phyloP scores from a whole-genome alignment of 352 stramenopile species.

The Hyaloperonospora arabidopsidis region DNA sequence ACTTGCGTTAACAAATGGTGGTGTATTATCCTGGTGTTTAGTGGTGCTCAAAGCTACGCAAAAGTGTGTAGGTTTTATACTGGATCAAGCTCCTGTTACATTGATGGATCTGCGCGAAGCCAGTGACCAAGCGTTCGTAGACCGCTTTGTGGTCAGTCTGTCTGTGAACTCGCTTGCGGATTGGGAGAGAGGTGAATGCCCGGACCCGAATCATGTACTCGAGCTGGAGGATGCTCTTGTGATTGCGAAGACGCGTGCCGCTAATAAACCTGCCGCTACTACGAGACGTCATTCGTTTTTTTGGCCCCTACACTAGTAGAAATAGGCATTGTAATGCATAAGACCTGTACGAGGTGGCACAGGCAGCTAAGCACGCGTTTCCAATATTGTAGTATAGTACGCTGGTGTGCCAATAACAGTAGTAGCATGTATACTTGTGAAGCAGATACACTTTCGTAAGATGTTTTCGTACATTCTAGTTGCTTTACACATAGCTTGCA shows the following conservation, averaged over 20 bases:
- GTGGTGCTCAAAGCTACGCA: slow-evolving; percentile 70
- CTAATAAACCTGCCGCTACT: slow-evolving; percentile 6
- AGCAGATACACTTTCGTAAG: too few species aligned
- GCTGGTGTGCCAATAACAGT: too few species aligned
- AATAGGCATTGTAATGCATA: not conserved
- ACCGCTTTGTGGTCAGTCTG: slow-evolving; percentile 58
- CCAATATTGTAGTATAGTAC: too few species aligned
- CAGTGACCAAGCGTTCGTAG: slow-evolving; percentile 54
- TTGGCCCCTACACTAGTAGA: slow-evolving; percentile 16
- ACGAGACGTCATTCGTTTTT: slow-evolving; percentile 17
- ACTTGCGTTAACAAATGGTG: slow-evolving; percentile 1
- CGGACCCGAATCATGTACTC: slow-evolving; percentile 51
- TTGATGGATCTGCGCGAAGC: slow-evolving; percentile 48
- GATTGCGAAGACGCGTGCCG: slow-evolving; percentile 20
- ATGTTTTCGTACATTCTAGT: too few species aligned
- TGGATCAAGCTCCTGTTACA: slow-evolving; percentile 43
- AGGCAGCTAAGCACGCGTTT: too few species aligned
- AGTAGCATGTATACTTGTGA: too few species aligned
- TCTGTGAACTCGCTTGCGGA: slow-evolving; percentile 46
- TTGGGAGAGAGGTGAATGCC: slow-evolving; percentile 67
- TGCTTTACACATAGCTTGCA: too few species aligned
- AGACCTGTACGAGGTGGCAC: not conserved
- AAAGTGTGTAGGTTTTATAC: slow-evolving; percentile 48
- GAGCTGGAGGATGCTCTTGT: slow-evolving; percentile 54
- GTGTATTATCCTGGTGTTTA: slow-evolving; percentile 13